Evolutionary conservation across 2,329 filamentous ascomycete genomes (phyloP).

Genomic region (Phialocephala sp.): DNA sequence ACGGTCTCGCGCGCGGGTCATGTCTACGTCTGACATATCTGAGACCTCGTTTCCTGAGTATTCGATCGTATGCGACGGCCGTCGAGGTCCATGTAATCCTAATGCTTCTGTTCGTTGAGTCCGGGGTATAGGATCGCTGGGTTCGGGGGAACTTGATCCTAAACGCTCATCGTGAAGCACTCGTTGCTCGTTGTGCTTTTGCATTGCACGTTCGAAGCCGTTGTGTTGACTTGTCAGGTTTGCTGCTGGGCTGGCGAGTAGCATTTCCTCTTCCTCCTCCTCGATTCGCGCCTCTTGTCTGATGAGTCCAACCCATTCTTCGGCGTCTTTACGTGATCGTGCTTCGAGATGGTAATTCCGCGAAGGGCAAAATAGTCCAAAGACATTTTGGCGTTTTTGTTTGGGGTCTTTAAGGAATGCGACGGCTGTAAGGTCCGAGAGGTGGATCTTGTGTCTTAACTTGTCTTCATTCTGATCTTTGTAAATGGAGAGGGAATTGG

Average conservation of each 20-base stretch:
- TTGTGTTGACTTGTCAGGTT: slow-evolving; percentile 35
- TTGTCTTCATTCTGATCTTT: slow-evolving; percentile 90
- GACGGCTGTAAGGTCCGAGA: slow-evolving; percentile 90
- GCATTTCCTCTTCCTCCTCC: slow-evolving; percentile 85
- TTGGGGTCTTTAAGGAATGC: slow-evolving; percentile 89
- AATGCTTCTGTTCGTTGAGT: slow-evolving; percentile 35
- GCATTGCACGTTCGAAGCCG: slow-evolving; percentile 40
- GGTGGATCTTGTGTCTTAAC: slow-evolving; percentile 83
- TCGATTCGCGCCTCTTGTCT: slow-evolving; percentile 81
- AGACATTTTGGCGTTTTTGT: slow-evolving; percentile 83
- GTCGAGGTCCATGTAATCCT: slow-evolving; percentile 43
- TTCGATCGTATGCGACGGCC: slow-evolving; percentile 66
- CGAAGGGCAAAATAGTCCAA: slow-evolving; percentile 89
- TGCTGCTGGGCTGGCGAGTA: slow-evolving; percentile 69
- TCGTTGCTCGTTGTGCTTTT: slow-evolving; percentile 33
- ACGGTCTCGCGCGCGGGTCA: slow-evolving; percentile 45
- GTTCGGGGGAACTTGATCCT: slow-evolving; percentile 65
- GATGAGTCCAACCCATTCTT: slow-evolving; percentile 86
- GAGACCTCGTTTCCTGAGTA: slow-evolving; percentile 76
- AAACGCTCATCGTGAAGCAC: slow-evolving; percentile 41
- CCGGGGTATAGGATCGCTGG: slow-evolving; percentile 46
- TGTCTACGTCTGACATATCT: slow-evolving; percentile 79
- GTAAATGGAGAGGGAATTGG: slow-evolving; percentile 90
- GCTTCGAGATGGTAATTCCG: slow-evolving; percentile 93
- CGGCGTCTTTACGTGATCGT: slow-evolving; percentile 71